Base-by-base conservation (phyloP, 1,284 basidiomycete species). In the Apiotrichum gamsii region DNA sequence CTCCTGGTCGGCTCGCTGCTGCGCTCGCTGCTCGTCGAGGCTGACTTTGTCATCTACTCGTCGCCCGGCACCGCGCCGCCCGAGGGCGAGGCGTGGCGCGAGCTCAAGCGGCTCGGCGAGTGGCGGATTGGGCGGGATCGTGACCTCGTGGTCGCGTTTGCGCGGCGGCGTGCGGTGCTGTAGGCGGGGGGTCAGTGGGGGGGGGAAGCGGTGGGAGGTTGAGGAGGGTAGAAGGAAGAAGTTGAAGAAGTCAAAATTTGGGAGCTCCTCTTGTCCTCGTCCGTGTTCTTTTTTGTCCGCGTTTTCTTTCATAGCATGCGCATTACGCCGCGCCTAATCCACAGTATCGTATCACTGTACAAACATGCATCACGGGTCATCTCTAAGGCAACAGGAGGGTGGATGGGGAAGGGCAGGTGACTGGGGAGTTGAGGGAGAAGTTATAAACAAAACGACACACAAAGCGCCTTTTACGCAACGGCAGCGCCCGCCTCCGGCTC, bases 1-100 rank as follows among this genome's bases (percentile, higher is more conserved):
- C 93, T 97, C 71, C 75, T 98, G 55, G 77, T 96, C 54, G 94
- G 94, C 30, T 93, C 88, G 11, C 75, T 98, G 40, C 72, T 94
- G 52, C 80, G 94, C 48, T 89, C 87, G 8, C 75, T 96, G 52
- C 73, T 96, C 32, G 83, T 84, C 8, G 68, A 70, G 44, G 84
- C 86, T n/a, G 93, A 96, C 70, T 97, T 93, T 74, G 82, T 94
- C 20, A 58, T 73, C 44, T 86, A 86, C 69, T 78, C 88, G 40
- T 81, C 81, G 51, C 75, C 74, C 43, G 81, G 81, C 54, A 59
- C 46, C 8, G 18, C 25, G 29, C 37, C 70, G 23, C 57, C 52
- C 11, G 62, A 59, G 23, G 72, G 68, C 24, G 69, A 75, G 41
- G 82, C 82, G 19, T 90, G 89, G 88, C 75, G 87, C 54, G 89